Evolutionary conservation across 2,329 filamentous ascomycete species (phyloP).

Genomic region (Calonectria montana): DNA sequence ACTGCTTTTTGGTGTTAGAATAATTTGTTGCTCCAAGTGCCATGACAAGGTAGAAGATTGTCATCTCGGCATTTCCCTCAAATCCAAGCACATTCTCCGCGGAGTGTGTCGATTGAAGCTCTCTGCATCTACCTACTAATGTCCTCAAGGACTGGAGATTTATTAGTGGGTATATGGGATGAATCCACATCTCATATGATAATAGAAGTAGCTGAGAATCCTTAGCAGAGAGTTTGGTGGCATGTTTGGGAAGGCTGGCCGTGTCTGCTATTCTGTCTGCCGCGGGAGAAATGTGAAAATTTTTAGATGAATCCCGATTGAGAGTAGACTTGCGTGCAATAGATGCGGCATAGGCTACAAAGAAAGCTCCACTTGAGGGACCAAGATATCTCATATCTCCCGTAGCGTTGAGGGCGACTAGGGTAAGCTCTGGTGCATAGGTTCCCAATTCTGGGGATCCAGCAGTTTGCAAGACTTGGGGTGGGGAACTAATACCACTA

Average conservation of each 20-base stretch:
- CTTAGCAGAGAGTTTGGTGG: not conserved
- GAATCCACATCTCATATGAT: slow-evolving; percentile 9
- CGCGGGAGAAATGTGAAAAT: not conserved
- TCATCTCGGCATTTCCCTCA: not conserved
- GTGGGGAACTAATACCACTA: no score
- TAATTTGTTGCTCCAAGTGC: slow-evolving; percentile 7
- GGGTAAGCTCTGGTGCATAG: slow-evolving; percentile 1
- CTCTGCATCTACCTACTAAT: not conserved
- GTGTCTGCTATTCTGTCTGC: not conserved
- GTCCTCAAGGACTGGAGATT: not conserved
- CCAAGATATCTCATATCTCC: slow-evolving; percentile 16
- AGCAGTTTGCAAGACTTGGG: not conserved
- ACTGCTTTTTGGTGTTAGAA: not conserved
- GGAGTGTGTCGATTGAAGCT: not conserved
- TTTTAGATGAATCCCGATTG: no score
- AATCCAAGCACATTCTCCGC: not conserved
- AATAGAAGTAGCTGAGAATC: not conserved
- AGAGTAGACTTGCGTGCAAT: not conserved
- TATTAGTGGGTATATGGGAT: not conserved
- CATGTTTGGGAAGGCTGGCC: no score
- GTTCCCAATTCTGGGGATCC: not conserved
- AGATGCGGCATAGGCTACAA: not conserved
- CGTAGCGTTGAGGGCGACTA: slow-evolving; percentile 18
- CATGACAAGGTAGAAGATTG: slow-evolving; percentile 3
- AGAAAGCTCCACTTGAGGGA: slow-evolving; percentile 9